phyloP scores from a whole-genome alignment of 2,329 filamentous ascomycete genomes.

The Penicillium sp. region DNA sequence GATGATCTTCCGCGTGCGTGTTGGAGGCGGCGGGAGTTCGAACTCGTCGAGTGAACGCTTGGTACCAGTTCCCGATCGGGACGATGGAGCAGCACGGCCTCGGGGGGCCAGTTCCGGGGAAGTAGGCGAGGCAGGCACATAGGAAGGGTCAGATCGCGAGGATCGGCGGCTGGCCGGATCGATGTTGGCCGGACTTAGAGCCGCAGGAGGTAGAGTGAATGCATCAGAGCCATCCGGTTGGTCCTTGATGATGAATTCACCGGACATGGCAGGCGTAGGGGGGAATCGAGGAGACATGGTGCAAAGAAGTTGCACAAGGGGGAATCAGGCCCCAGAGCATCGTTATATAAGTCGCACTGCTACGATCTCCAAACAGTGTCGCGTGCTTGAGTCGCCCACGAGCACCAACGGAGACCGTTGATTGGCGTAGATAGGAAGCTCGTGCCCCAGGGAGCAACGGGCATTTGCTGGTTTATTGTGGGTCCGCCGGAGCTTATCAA shows the following conservation, averaged over 20 bases:
- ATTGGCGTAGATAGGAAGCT: slow-evolving; percentile 26
- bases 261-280: slow-evolving; percentile 40
- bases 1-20: slow-evolving; percentile 90
- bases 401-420: slow-evolving; percentile 19
- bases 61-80: slow-evolving; percentile 33
- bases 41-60: slow-evolving; percentile 55
- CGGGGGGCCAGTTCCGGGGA: slow-evolving; percentile 30
- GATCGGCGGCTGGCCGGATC: slow-evolving; percentile 26
- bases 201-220: slow-evolving; percentile 39
- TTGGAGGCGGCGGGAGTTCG: slow-evolving; percentile 85
- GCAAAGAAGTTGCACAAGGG: neutral
- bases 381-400: slow-evolving; percentile 38
- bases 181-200: slow-evolving; percentile 27
- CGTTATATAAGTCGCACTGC: neutral
- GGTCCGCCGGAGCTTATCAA: slow-evolving; percentile 23
- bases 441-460: slow-evolving; percentile 27
- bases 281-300: slow-evolving; percentile 38
- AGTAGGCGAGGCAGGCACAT: slow-evolving; percentile 34
- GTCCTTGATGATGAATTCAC: slow-evolving; percentile 39
- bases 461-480: slow-evolving; percentile 24
- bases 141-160: slow-evolving; percentile 30
- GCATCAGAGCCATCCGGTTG: slow-evolving; percentile 33
- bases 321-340: neutral
- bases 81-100: slow-evolving; percentile 20
- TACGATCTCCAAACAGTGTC: slow-evolving; percentile 25